phyloP scores from a whole-genome alignment of 768 basidiomycete species.

The Macrolepiota albuminosa region DNA sequence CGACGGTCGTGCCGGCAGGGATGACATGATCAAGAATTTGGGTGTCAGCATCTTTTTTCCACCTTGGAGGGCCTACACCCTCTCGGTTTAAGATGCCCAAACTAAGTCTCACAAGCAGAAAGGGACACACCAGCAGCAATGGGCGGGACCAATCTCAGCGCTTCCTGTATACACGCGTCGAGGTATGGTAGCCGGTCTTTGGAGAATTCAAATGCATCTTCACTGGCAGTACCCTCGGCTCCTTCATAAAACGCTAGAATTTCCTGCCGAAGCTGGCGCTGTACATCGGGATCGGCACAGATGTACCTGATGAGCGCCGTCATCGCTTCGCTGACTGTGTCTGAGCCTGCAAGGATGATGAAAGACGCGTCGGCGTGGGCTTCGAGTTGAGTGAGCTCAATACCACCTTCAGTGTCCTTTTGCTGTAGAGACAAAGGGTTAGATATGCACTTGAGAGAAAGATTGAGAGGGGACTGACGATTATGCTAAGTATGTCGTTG shows the following conservation, averaged over 20 bases:
- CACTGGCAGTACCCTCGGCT: slow-evolving; percentile 1
- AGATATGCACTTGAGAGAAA: neutral
- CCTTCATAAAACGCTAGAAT: slow-evolving; percentile 7
- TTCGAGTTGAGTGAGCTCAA: slow-evolving; percentile 10
- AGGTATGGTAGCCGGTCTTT: slow-evolving; percentile 16
- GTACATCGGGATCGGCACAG: slow-evolving; percentile 3
- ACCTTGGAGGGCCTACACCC: slow-evolving; percentile 10
- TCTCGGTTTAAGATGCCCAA: neutral
- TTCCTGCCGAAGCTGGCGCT: slow-evolving; percentile 4
- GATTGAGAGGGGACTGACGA: slow-evolving; percentile 7
- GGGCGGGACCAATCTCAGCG: slow-evolving; percentile 19
- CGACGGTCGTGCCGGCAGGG: slow-evolving; percentile 10
- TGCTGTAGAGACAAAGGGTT: slow-evolving; percentile 8
- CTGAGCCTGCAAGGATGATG: slow-evolving; percentile 19
- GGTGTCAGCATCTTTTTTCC: slow-evolving; percentile 6
- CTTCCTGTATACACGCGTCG: slow-evolving; percentile 18
- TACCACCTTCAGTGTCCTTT: slow-evolving; percentile 10
- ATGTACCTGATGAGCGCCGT: slow-evolving; percentile 15
- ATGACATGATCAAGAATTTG: slow-evolving; percentile 5
- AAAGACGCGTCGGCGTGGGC: slow-evolving; percentile 18
- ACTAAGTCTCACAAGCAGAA: neutral
- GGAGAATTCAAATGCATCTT: slow-evolving; percentile 5
- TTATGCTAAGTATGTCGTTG: slow-evolving; percentile 18
- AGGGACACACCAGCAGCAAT: slow-evolving; percentile 15
- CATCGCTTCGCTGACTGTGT: slow-evolving; percentile 17